Conservation (phyloP, 495 filamentous ascomycete genomes). For the Patellaria atrata region DNA sequence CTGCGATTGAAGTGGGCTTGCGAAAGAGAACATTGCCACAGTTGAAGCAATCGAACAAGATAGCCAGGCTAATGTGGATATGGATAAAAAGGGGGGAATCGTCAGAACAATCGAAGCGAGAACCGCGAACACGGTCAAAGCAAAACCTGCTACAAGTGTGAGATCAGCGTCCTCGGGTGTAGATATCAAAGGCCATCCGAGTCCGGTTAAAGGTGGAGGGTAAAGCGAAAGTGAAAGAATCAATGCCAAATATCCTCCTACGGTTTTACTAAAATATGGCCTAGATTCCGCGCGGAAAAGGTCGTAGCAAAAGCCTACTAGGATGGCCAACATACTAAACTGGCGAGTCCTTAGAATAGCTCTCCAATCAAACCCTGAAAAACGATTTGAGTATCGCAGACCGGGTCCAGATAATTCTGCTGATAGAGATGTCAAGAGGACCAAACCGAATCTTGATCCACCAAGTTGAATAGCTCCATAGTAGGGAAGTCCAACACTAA, state of each 20-base stretch:
- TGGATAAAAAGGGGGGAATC: slow-evolving; percentile 11
- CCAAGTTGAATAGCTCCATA: slow-evolving; percentile 44
- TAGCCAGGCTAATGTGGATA: slow-evolving; percentile 16
- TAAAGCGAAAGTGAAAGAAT: slow-evolving; percentile 18
- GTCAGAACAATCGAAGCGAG: slow-evolving; percentile 15
- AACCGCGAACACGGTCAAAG: slow-evolving; percentile 18
- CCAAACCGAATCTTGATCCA: slow-evolving; percentile 37
- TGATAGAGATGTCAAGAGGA: slow-evolving; percentile 33
- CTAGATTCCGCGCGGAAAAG: slow-evolving; percentile 2
- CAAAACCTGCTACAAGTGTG: slow-evolving; percentile 21
- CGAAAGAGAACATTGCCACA: slow-evolving; percentile 18
- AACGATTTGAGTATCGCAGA: slow-evolving; percentile 13
- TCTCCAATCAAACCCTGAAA: slow-evolving; percentile 18
- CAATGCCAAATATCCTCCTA: slow-evolving; percentile 7
- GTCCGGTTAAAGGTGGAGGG: slow-evolving; percentile 5
- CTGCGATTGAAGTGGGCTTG: slow-evolving; percentile 18
- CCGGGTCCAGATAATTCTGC: slow-evolving; percentile 25
- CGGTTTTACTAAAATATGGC: too few relatives aligned
- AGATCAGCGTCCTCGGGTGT: slow-evolving; percentile 20
- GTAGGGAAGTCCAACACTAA: slow-evolving; percentile 37
- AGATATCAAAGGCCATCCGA: slow-evolving; percentile 11
- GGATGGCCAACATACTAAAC: slow-evolving; percentile 18
- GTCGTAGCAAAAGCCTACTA: slow-evolving; percentile 13
- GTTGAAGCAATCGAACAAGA: slow-evolving; percentile 20
- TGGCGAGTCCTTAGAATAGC: slow-evolving; percentile 21